Evolutionary conservation across 371 early-diverging fungal species (phyloP).

Genomic region (Blakeslea trispora): DNA sequence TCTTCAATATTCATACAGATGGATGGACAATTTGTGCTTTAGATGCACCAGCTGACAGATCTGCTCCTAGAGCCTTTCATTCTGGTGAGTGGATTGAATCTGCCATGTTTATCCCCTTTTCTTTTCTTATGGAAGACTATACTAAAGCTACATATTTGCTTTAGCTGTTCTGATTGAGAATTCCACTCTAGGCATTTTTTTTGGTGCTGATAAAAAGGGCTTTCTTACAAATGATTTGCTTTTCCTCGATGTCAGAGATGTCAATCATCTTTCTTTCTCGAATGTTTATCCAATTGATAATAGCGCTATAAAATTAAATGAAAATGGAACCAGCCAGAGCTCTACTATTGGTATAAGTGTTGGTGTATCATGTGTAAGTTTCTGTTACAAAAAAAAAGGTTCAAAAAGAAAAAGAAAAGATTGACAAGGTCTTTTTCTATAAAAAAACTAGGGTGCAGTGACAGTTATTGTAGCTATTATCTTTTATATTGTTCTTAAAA

Average conservation of each 20-base stretch:
- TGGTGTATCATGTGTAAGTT: too few relatives aligned
- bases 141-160: not conserved
- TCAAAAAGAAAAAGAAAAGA: too few relatives aligned
- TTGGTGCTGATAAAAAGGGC: not conserved
- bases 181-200: slow-evolving; percentile 7
- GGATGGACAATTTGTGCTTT: slow-evolving; percentile 2
- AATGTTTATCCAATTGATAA: not conserved
- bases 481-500: not conserved
- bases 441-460: too few relatives aligned
- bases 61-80: slow-evolving; percentile 7
- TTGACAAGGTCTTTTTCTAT: too few relatives aligned
- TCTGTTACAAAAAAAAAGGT: too few relatives aligned
- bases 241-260: slow-evolving; percentile 5
- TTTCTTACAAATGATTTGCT: slow-evolving; percentile 6
- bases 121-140: not conserved
- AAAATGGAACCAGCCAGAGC: too few relatives aligned
- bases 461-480: too few relatives aligned
- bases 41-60: not conserved
- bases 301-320: too few relatives aligned
- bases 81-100: slow-evolving; percentile 1
- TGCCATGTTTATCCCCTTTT: too few relatives aligned
- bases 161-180: slow-evolving; percentile 9
- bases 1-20: slow-evolving; percentile 2
- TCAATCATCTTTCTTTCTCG: not conserved
- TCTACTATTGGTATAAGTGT: too few relatives aligned